Percentiles rank a stretch among this genome's conserved stretches.
These are phyloP conservation scores for Dryadomyces quercus-mongolicae DNA, from an alignment of 2,329 filamentous ascomycete species.

Conservation along the genomic window DNA sequence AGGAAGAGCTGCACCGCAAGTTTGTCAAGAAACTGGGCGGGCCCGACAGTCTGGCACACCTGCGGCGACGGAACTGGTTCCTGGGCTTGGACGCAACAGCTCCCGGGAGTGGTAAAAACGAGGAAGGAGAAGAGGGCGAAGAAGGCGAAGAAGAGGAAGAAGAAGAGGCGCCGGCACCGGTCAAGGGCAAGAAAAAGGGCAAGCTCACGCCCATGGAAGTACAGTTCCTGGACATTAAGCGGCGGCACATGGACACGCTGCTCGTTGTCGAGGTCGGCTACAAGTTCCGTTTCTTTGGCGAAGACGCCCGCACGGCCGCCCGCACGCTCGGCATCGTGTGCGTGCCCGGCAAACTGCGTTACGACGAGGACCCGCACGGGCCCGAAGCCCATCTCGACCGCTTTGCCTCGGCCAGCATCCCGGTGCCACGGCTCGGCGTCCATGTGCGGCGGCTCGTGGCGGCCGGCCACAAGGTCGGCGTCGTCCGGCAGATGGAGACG, in stretches of 20 bases:
- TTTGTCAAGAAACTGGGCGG: constrained; percentile 87
- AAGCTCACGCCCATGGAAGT: constrained; percentile 93
- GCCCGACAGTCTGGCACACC: constrained; percentile 64
- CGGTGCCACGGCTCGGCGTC: constrained; percentile 79
- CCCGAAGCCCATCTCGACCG: constrained; percentile 75
- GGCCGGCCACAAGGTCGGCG: constrained; percentile 90
- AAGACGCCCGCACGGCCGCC: constrained; percentile 79
- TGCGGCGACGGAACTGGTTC: constrained; percentile 47
- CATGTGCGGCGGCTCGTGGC: constrained; percentile 88
- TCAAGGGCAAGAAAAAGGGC: constrained; percentile 40
- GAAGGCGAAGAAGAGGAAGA: constrained; percentile 53
- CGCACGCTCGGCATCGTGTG: constrained; percentile 92
- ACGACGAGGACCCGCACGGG: constrained; percentile 74
- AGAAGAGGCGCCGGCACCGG: constrained; percentile 30
- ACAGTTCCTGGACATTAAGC: constrained; percentile 89
- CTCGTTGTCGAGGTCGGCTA: constrained; percentile 94
- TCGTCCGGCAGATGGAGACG: constrained; percentile 89
- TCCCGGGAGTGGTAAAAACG: constrained; percentile 40
- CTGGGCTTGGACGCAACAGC: constrained; percentile 39
- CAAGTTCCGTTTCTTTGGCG: constrained; percentile 94
- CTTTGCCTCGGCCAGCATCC: constrained; percentile 93
- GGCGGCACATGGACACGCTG: constrained; percentile 77
- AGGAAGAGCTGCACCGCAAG: constrained; percentile 62
- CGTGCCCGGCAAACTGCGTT: constrained; percentile 89
- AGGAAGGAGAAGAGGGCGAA: constrained; percentile 35